phyloP scores from a whole-genome alignment of 2,329 filamentous ascomycete genomes.

The Fusarium nanum region DNA sequence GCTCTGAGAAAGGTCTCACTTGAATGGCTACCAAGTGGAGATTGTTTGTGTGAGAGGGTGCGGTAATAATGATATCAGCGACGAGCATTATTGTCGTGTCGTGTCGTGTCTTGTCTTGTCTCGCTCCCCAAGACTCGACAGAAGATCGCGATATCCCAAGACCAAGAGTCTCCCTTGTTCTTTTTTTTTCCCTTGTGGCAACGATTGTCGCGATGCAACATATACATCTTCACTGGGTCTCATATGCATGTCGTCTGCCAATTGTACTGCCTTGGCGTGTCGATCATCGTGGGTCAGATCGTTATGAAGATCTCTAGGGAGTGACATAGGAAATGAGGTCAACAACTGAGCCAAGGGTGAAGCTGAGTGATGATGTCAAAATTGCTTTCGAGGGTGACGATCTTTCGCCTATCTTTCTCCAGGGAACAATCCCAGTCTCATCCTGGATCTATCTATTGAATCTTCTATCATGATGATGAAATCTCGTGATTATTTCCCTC shows the following conservation, averaged over 20 bases:
- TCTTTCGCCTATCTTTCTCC: slow-evolving; percentile 31
- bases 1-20: slow-evolving; percentile 31
- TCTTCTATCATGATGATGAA: slow-evolving; percentile 36
- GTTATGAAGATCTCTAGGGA: slow-evolving; percentile 28
- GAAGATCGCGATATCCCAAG: slow-evolving; percentile 5
- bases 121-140: neutral
- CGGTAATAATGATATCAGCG: neutral
- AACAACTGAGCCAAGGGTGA: slow-evolving; percentile 24
- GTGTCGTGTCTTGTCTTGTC: neutral
- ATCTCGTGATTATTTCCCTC: slow-evolving; percentile 31
- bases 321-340: slow-evolving; percentile 28
- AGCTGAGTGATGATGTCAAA: slow-evolving; percentile 33
- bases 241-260: slow-evolving; percentile 27
- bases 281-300: slow-evolving; percentile 29
- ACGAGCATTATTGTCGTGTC: slow-evolving; percentile 3
- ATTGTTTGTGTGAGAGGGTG: slow-evolving; percentile 23
- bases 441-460: slow-evolving; percentile 24
- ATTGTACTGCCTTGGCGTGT: slow-evolving; percentile 12
- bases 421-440: slow-evolving; percentile 7
- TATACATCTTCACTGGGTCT: slow-evolving; percentile 36
- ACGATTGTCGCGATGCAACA: slow-evolving; percentile 10
- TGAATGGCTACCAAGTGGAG: slow-evolving; percentile 16
- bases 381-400: slow-evolving; percentile 11
- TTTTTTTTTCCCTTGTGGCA: slow-evolving; percentile 8
- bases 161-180: slow-evolving; percentile 26